A percentile compares a stretch with the other conserved stretches of the same genome.
Conservation (phyloP, 441 rosid genomes). For the Populus hybrid region DNA sequence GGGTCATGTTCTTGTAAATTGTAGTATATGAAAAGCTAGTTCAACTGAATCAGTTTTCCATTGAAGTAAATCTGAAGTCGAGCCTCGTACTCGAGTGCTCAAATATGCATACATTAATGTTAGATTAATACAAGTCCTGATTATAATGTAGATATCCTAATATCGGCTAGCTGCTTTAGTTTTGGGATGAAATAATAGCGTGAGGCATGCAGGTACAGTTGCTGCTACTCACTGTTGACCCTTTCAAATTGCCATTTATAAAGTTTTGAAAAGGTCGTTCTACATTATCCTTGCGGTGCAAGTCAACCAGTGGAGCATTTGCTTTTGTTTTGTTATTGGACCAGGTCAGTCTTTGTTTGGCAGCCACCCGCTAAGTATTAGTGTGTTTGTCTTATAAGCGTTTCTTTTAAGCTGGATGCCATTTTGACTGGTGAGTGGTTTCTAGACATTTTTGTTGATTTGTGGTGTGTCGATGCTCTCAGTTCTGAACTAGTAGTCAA, state of each 20-base stretch:
- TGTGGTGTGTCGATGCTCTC: too few species aligned
- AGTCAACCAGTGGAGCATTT: not conserved
- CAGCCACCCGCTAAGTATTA: not conserved
- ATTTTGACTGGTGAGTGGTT: not conserved
- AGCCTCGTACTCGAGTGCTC: not conserved
- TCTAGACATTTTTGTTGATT: not conserved
- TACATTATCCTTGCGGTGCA: not conserved
- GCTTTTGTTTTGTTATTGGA: not conserved
- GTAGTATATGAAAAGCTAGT: not conserved
- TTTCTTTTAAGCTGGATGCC: not conserved
- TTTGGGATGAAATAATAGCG: too few species aligned
- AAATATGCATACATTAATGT: not conserved
- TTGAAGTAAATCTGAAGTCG: not conserved
- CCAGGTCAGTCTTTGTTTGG: constrained; percentile 12
- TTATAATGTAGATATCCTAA: not conserved
- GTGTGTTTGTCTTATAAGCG: too few species aligned
- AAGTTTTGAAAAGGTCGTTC: not conserved
- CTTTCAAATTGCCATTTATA: not conserved
- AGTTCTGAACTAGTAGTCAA: too few species aligned
- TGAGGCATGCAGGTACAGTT: not conserved
- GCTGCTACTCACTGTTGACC: not conserved
- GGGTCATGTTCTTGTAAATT: not conserved
- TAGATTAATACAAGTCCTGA: not conserved
- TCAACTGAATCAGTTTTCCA: not conserved
- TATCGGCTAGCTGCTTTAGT: not conserved